A percentile compares a stretch with the other conserved stretches of the same genome.
Conservation (phyloP, 1,284 basidiomycete species). For the Boletus hoseneyae region DNA sequence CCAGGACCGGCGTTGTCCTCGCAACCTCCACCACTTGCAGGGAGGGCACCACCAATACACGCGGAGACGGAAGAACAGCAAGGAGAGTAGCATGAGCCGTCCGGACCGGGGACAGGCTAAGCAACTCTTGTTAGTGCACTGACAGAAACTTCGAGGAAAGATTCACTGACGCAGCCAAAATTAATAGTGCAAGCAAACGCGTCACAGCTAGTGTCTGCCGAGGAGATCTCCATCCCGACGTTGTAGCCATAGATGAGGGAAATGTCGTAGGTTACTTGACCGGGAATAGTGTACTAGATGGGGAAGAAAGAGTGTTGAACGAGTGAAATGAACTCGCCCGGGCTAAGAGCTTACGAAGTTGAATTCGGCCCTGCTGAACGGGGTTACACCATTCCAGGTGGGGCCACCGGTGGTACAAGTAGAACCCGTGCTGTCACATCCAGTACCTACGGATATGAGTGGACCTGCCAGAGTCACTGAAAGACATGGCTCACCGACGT, state of each 20-base stretch:
- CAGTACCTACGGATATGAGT: conserved; percentile 27
- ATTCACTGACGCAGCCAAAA: conserved; percentile 12
- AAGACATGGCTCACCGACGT: conserved; percentile 26
- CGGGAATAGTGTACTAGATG: conserved; percentile 28
- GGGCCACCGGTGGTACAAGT: conserved; percentile 31
- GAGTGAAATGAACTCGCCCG: neutral
- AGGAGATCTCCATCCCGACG: conserved; percentile 37
- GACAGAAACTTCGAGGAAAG: neutral
- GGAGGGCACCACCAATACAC: conserved; percentile 23
- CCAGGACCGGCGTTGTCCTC: conserved; percentile 22
- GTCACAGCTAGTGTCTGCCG: conserved; percentile 25
- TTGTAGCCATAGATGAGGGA: conserved; percentile 38
- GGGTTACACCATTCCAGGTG: conserved; percentile 26
- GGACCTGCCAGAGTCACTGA: neutral
- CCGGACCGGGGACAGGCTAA: conserved; percentile 25
- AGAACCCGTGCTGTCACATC: conserved; percentile 22
- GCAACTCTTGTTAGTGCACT: conserved; percentile 5
- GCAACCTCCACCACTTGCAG: conserved; percentile 25
- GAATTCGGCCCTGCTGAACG: conserved; percentile 28
- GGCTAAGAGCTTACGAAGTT: conserved; percentile 19
- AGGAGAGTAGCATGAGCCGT: conserved; percentile 23
- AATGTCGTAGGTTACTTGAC: conserved; percentile 34
- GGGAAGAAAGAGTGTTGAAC: neutral
- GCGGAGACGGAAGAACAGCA: conserved; percentile 24
- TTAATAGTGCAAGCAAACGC: conserved; percentile 23